phyloP scores from a whole-genome alignment of 345 rosid species.

The Salix arbutifolia region DNA sequence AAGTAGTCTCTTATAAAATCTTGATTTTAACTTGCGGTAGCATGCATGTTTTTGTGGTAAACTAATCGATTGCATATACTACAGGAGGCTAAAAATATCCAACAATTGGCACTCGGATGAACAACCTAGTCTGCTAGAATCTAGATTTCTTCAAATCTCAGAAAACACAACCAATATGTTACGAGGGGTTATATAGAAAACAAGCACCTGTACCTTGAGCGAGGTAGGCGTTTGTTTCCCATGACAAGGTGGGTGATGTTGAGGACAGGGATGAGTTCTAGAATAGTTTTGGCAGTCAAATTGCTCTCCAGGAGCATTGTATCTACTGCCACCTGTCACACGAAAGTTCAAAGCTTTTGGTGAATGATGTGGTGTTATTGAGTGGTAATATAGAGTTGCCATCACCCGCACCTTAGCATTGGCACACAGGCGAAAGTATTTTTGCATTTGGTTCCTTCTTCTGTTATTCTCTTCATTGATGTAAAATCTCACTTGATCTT shows the following conservation, averaged over 20 bases:
- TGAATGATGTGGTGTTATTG: too few species aligned
- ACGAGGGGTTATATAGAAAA: background rate
- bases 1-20: too few species aligned
- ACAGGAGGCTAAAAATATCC: too few species aligned
- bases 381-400: background rate
- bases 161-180: background rate
- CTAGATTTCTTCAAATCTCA: background rate
- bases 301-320: slow-evolving; percentile 51
- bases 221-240: slow-evolving; percentile 40
- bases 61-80: too few species aligned
- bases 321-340: slow-evolving; percentile 47
- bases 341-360: background rate
- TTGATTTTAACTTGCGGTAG: too few species aligned
- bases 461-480: slow-evolving; percentile 50
- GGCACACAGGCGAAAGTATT: slow-evolving; percentile 43
- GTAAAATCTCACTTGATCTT: slow-evolving; percentile 49
- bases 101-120: background rate
- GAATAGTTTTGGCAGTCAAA: slow-evolving; percentile 38
- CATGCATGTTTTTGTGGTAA: too few species aligned
- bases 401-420: slow-evolving; percentile 39
- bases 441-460: slow-evolving; percentile 50
- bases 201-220: slow-evolving; percentile 31
- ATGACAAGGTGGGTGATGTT: slow-evolving; percentile 53
- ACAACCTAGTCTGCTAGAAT: background rate
- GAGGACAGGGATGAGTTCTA: slow-evolving; percentile 59